Conservation (phyloP, 331 rosid genomes). For the Quercus lobata region DNA sequence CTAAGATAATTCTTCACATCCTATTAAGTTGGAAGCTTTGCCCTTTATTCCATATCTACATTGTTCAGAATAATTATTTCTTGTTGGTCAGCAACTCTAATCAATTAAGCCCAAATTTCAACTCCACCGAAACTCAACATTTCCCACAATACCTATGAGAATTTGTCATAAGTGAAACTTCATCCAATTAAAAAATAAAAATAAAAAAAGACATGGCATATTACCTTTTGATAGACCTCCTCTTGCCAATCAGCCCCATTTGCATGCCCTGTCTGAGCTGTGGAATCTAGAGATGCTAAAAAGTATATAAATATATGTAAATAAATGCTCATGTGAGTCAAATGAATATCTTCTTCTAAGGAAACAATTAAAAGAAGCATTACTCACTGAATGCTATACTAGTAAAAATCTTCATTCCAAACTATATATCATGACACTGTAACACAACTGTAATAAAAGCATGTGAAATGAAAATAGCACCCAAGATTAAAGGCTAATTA, state of each 20-base stretch:
- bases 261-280: conserved; percentile 68
- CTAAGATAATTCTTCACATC: not conserved
- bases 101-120: not conserved
- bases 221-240: conserved; percentile 81
- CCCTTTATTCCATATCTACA: not conserved
- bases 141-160: not conserved
- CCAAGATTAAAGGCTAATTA: not conserved
- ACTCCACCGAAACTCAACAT: not conserved
- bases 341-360: not conserved
- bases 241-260: conserved; percentile 88
- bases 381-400: not conserved
- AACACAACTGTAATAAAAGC: not conserved
- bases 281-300: conserved; percentile 85
- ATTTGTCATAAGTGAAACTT: too few species aligned
- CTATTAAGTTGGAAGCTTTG: not conserved
- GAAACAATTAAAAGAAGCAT: not conserved
- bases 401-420: not conserved
- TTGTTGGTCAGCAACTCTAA: not conserved
- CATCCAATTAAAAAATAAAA: not conserved
- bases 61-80: not conserved
- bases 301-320: conserved; percentile 14
- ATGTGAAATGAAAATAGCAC: not conserved
- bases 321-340: not conserved
- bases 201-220: conserved; percentile 13
- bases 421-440: not conserved